Evolutionary conservation across 768 basidiomycete genomes (phyloP).

Genomic region (Trametes elegans): DNA sequence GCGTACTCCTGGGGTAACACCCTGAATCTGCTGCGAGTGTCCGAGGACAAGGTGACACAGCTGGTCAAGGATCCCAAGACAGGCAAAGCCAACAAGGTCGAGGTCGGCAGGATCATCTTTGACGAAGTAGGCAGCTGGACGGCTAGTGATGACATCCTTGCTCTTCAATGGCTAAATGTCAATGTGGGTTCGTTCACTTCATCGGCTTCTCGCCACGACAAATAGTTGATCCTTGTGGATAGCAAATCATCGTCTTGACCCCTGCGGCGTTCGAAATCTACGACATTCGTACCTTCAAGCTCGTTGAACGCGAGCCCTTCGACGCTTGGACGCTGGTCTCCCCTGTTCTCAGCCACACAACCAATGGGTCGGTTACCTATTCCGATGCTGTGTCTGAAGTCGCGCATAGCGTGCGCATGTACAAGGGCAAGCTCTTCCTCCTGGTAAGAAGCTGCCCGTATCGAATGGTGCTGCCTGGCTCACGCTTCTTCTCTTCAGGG

Average conservation of each 20-base stretch:
- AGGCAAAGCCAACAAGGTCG: constrained; percentile 57
- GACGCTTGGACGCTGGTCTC: constrained; percentile 56
- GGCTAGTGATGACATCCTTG: constrained; percentile 60
- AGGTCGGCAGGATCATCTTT: constrained; percentile 64
- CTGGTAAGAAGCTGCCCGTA: constrained; percentile 71
- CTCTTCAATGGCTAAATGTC: constrained; percentile 84
- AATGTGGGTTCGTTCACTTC: constrained; percentile 62
- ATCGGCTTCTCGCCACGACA: neutral
- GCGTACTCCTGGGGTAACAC: constrained; percentile 83
- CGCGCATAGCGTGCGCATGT: constrained; percentile 70
- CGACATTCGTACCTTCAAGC: constrained; percentile 53
- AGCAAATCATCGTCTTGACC: constrained; percentile 75
- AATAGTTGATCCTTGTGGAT: neutral
- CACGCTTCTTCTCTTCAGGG: constrained; percentile 41
- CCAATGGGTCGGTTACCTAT: constrained; percentile 47
- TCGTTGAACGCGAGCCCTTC: constrained; percentile 63
- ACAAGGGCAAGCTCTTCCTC: constrained; percentile 90
- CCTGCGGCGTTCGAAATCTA: constrained; percentile 60
- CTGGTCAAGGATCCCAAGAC: constrained; percentile 50
- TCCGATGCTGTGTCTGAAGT: constrained; percentile 51
- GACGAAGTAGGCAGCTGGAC: constrained; percentile 59
- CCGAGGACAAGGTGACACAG: constrained; percentile 56
- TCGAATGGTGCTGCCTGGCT: neutral
- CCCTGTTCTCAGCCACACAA: constrained; percentile 46
- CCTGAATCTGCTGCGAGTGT: constrained; percentile 63